Percentiles rank a stretch among this genome's conserved stretches.
Conservation (phyloP, 139 green algal genomes). For the Chlorella sp. region DNA sequence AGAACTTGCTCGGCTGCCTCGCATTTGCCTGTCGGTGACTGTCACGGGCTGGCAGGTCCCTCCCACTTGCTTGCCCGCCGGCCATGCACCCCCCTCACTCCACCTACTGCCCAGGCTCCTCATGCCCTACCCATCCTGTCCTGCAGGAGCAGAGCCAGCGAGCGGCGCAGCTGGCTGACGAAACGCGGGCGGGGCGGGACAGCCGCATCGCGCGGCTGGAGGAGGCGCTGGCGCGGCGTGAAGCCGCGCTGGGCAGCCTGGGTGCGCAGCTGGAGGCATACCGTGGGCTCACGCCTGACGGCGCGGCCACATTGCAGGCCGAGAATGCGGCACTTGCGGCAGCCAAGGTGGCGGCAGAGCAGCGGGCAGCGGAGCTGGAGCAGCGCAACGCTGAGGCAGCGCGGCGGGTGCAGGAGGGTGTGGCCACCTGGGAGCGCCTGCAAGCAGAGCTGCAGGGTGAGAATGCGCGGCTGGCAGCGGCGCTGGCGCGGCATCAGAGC, state of each 20-base stretch:
- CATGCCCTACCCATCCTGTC: too few species aligned
- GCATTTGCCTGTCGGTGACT: neutral
- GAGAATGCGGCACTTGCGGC: neutral
- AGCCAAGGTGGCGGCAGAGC: neutral
- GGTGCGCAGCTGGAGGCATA: slow-evolving; percentile 10
- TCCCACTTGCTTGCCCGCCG: neutral
- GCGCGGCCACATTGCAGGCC: neutral
- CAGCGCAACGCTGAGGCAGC: neutral
- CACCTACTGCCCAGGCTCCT: too few species aligned
- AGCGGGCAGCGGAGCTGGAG: neutral
- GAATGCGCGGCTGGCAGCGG: slow-evolving; percentile 12
- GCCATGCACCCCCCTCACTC: too few species aligned
- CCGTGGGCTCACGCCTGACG: slow-evolving; percentile 1
- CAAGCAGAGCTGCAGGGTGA: slow-evolving; percentile 29
- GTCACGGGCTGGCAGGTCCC: neutral
- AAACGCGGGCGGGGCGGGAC: slow-evolving; percentile 8
- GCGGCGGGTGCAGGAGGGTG: neutral
- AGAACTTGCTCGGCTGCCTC: neutral
- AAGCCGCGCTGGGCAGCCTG: neutral
- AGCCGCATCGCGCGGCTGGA: slow-evolving; percentile 2
- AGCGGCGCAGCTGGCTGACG: slow-evolving; percentile 1
- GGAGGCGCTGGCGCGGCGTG: neutral
- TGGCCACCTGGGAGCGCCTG: slow-evolving; percentile 27
- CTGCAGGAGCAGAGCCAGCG: slow-evolving; percentile 17
- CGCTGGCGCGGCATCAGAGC: neutral